A percentile compares a stretch with the other conserved stretches of the same genome.
phyloP scores from a whole-genome alignment of 257 asterid genomes.

The Lycium barbarum region DNA sequence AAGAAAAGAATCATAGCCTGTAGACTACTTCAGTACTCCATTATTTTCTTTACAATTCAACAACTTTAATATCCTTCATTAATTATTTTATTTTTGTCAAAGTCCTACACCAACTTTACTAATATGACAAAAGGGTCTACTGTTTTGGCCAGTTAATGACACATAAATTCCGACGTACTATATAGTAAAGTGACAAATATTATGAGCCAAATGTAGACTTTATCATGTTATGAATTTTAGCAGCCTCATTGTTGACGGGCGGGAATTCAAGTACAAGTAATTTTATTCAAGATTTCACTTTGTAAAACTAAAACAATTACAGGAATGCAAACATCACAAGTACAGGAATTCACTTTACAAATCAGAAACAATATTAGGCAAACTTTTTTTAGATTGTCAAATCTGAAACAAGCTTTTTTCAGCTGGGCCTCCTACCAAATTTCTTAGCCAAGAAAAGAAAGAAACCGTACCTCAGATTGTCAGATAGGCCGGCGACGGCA shows the following conservation, averaged over 20 bases:
- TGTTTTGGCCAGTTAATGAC: background rate
- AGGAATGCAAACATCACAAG: no score
- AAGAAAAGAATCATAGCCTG: conserved; percentile 10
- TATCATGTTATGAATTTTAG: background rate
- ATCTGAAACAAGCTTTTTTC: no score
- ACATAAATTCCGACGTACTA: background rate
- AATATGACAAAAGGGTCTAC: background rate
- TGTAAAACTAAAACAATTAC: no score
- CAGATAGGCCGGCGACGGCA: no score
- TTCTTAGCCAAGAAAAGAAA: no score
- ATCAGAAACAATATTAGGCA: no score
- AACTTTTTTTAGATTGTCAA: no score
- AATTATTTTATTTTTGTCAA: background rate
- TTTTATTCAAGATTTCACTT: no score
- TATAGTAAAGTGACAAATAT: conserved; percentile 4
- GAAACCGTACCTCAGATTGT: no score
- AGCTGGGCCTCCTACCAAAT: no score
- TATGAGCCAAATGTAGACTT: background rate
- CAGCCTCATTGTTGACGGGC: background rate
- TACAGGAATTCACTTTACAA: no score
- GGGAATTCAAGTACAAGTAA: no score
- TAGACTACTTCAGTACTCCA: background rate
- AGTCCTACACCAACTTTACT: background rate
- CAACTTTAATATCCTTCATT: conserved; percentile 13
- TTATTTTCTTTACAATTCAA: conserved; percentile 22